These are phyloP conservation scores for Schizonepeta tenuifolia DNA, from an alignment of 257 asterid genomes.

Conservation along the genomic window DNA sequence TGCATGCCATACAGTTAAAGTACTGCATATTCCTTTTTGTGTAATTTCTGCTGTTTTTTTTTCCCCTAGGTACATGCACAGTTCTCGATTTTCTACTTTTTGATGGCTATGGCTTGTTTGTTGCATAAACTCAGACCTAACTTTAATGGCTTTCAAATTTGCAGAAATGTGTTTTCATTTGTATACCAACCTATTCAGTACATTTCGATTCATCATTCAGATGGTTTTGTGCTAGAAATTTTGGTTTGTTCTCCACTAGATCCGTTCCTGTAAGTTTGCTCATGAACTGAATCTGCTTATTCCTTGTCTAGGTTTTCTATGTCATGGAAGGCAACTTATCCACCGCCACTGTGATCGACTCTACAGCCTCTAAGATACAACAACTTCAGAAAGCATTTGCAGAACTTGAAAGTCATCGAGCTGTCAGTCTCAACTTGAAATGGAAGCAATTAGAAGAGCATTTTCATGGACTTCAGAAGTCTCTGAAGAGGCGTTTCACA, in stretches of 20 bases:
- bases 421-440: conserved; percentile 73
- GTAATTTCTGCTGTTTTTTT: conserved; percentile 8
- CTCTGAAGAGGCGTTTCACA: conserved; percentile 84
- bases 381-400: conserved; percentile 89
- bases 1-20: conserved; percentile 1
- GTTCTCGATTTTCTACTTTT: not conserved
- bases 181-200: not conserved
- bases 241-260: conserved; percentile 1
- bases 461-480: conserved; percentile 82
- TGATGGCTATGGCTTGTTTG: not conserved
- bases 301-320: conserved; percentile 37
- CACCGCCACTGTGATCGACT: conserved; percentile 59
- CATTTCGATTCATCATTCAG: not conserved
- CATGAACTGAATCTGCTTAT: conserved; percentile 25
- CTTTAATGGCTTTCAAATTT: not conserved
- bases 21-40: not conserved
- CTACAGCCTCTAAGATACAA: conserved; percentile 71
- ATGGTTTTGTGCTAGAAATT: not conserved
- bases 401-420: conserved; percentile 85
- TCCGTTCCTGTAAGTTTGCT: not conserved
- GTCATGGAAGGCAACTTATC: conserved; percentile 68
- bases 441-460: conserved; percentile 94
- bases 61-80: not conserved
- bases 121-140: not conserved
- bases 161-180: not conserved